Evolutionary conservation across 1,284 basidiomycete species (phyloP), one percentile per base, ranked within the genome.

Genomic region (Ganoderma resinaceum): DNA sequence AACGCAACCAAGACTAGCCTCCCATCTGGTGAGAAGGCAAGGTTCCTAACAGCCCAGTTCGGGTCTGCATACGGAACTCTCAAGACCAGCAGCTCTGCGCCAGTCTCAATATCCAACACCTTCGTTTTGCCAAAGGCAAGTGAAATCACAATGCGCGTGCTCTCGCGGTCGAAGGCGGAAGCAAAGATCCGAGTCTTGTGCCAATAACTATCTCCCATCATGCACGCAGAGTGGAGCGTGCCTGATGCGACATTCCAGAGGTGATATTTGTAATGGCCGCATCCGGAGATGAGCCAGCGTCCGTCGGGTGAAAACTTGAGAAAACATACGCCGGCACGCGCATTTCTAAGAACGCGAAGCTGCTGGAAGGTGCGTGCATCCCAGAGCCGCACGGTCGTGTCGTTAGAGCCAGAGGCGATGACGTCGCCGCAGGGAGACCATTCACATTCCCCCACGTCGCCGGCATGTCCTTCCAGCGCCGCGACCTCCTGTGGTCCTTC

Each of bases 151-250:
- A n/a, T n/a, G 12, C 70, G 73, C 29, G 43, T 53, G 31, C 71
- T 68, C 40, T 75, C 74, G 26, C 71, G 72, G 16, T 78, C 74
- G 63, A 77, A 78, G 3, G 72, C 72, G 29, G 72, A 67, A 29
- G 68, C n/a, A n/a, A n/a, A n/a, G n/a, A n/a, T n/a, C n/a, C n/a
- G n/a, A n/a, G n/a, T n/a, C n/a, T n/a, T n/a, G n/a, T n/a, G n/a
- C n/a, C n/a, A n/a, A n/a, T n/a, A 35, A 35, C 5, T 35, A 9
- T 35, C 35, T 35, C n/a, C n/a, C n/a, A n/a, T n/a, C 9, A 14
- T 55, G 29, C 5, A 16, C 16, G 16, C 16, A 5, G 42, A 40
- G 38, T 40, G 38, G 23, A 29, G 26, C 52, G 29, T 33, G 31
- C 52, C 11, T 5, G 29, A 55, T 8, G 8, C 52, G 5, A 55